Evolutionary conservation across 2,329 filamentous ascomycete genomes (phyloP).

Genomic region (Sporothrix protearum): DNA sequence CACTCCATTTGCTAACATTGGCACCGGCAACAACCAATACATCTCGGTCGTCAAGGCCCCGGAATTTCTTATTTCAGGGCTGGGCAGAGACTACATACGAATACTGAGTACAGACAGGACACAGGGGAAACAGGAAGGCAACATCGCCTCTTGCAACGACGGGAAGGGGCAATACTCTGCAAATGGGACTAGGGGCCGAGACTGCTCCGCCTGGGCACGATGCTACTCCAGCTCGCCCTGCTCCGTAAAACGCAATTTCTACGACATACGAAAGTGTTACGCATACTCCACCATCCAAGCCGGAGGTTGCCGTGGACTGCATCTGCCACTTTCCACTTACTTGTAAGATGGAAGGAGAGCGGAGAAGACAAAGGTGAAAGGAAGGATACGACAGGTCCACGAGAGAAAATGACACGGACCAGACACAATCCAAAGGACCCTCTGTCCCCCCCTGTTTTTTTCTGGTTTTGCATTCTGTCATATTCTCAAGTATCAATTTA

Average conservation of each 20-base stretch:
- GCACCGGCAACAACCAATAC: no score
- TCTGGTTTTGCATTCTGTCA: neutral
- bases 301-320: neutral
- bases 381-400: neutral
- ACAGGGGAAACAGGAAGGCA: no score
- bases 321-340: neutral
- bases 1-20: neutral
- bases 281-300: no score
- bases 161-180: neutral
- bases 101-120: no score
- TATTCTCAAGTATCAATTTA: neutral
- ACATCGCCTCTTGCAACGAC: slow-evolving; percentile 8
- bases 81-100: no score
- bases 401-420: neutral
- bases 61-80: no score
- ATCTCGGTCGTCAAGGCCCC: no score
- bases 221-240: neutral
- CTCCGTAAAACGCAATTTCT: neutral
- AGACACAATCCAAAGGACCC: neutral
- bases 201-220: neutral
- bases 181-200: neutral
- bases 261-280: neutral
- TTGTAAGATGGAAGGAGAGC: neutral
- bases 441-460: neutral
- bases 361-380: neutral